phyloP scores from a whole-genome alignment of 176 grass and related monocot species.

The Aechmea fasciata region DNA sequence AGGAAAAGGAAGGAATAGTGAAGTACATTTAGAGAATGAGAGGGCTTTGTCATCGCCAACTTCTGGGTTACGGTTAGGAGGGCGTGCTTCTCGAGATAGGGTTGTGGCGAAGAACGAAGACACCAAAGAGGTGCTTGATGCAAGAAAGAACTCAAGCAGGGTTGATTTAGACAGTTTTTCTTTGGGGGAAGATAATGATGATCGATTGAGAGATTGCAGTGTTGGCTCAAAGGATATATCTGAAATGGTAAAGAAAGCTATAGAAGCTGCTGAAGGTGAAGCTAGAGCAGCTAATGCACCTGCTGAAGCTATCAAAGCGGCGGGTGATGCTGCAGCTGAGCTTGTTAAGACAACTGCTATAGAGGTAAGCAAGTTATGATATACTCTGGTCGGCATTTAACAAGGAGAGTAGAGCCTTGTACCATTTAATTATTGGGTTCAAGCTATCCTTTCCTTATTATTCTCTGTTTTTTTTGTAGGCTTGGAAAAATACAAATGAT shows the following conservation, averaged over 20 bases:
- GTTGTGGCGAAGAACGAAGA: conserved; percentile 31
- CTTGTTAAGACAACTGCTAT: conserved; percentile 81
- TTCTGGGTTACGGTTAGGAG: conserved; percentile 39
- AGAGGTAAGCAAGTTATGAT: conserved; percentile 46
- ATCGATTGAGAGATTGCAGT: conserved; percentile 74
- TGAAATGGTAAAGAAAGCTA: conserved; percentile 78
- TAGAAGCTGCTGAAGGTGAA: conserved; percentile 79
- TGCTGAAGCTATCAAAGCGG: conserved; percentile 82
- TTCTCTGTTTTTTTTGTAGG: conserved; percentile 33
- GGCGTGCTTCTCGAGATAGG: conserved; percentile 33
- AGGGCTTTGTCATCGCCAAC: conserved; percentile 38
- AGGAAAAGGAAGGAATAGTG: conserved; percentile 52
- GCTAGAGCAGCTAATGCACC: conserved; percentile 71
- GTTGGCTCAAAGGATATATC: conserved; percentile 96
- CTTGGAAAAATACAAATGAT: conserved; percentile 61
- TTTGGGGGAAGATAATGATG: conserved; percentile 57
- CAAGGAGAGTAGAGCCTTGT: background rate
- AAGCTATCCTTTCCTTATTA: background rate
- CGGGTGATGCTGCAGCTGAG: conserved; percentile 94
- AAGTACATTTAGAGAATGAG: conserved; percentile 49
- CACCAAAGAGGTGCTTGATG: conserved; percentile 27
- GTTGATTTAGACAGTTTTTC: conserved; percentile 16
- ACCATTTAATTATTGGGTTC: background rate
- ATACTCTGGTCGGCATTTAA: background rate
- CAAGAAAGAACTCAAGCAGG: background rate